Percentiles rank a stretch among this genome's conserved stretches.
phyloP scores from a whole-genome alignment of 2,329 filamentous ascomycete genomes.

The Beauveria bassiana region DNA sequence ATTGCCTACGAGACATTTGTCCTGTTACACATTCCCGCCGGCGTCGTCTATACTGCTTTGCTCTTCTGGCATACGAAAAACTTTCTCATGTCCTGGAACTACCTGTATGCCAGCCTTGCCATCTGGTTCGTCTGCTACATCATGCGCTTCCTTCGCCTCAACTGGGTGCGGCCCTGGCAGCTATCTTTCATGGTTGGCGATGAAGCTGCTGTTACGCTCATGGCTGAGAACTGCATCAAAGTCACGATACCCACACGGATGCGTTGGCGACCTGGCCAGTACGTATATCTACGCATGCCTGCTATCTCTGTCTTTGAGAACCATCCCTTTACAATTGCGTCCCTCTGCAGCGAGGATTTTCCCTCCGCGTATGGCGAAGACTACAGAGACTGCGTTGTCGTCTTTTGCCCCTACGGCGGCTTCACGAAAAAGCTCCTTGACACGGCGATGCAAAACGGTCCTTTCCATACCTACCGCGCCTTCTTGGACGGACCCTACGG shows the following conservation, averaged over 20 bases:
- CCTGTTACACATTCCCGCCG: conserved; percentile 71
- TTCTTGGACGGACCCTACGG: conserved; percentile 94
- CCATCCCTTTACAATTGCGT: conserved; percentile 92
- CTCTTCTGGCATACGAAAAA: conserved; percentile 97
- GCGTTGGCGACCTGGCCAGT: conserved; percentile 89
- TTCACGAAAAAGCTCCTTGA: conserved; percentile 84
- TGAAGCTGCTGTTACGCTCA: conserved; percentile 79
- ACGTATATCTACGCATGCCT: conserved; percentile 90
- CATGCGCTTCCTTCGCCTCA: conserved; percentile 73
- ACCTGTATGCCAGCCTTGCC: conserved; percentile 71
- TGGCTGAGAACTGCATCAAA: conserved; percentile 92
- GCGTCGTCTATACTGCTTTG: conserved; percentile 71
- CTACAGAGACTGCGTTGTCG: conserved; percentile 80
- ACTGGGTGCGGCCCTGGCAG: conserved; percentile 78
- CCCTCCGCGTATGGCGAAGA: conserved; percentile 84
- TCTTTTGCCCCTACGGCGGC: conserved; percentile 85
- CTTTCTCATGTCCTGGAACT: conserved; percentile 82
- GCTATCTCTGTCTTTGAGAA: conserved; percentile 86
- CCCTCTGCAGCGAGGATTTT: conserved; percentile 86
- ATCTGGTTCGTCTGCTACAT: conserved; percentile 73
- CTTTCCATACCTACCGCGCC: conserved; percentile 84
- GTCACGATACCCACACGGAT: conserved; percentile 90
- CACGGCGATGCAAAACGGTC: conserved; percentile 75
- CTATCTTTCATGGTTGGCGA: conserved; percentile 82
- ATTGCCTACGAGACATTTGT: conserved; percentile 83